Percentiles rank a stretch among this genome's conserved stretches.
Evolutionary conservation across 2,329 filamentous ascomycete species (phyloP).

Genomic region (Colletotrichum eremochloae): DNA sequence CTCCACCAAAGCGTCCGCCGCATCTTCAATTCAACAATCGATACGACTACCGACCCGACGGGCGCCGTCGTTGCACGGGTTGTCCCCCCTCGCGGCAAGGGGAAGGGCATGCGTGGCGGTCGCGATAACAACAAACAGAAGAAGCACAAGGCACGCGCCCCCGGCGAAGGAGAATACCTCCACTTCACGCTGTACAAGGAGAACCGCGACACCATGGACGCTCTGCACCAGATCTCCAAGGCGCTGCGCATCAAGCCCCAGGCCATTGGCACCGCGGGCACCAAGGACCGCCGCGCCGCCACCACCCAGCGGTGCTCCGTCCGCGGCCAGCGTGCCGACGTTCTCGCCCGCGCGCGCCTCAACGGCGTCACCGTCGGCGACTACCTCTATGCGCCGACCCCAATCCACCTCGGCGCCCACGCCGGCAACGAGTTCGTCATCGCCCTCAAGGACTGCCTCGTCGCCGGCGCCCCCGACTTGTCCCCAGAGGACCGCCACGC

Average conservation of each 20-base stretch:
- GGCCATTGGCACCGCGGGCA: slow-evolving; percentile 82
- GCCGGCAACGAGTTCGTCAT: slow-evolving; percentile 94
- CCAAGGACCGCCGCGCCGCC: slow-evolving; percentile 89
- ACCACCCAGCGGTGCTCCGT: slow-evolving; percentile 86
- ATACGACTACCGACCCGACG: slow-evolving; percentile 74
- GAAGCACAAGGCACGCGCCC: slow-evolving; percentile 37
- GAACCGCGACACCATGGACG: slow-evolving; percentile 97
- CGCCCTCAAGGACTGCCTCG: slow-evolving; percentile 86
- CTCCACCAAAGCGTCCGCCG: slow-evolving; percentile 77
- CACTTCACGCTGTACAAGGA: slow-evolving; percentile 97
- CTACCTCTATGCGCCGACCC: slow-evolving; percentile 80
- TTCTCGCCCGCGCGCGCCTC: slow-evolving; percentile 74
- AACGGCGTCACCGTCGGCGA: slow-evolving; percentile 80
- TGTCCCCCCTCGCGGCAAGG: slow-evolving; percentile 59
- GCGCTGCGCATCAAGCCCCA: slow-evolving; percentile 81
- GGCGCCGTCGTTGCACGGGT: slow-evolving; percentile 77
- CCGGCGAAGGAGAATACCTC: slow-evolving; percentile 76
- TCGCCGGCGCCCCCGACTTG: slow-evolving; percentile 52
- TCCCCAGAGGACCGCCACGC: slow-evolving; percentile 43
- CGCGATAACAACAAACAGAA: slow-evolving; percentile 43
- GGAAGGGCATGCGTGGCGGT: slow-evolving; percentile 46
- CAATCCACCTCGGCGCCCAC: slow-evolving; percentile 86
- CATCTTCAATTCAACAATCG: slow-evolving; percentile 82
- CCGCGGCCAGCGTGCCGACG: slow-evolving; percentile 63
- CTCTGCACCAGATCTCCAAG: slow-evolving; percentile 81